Base-by-base conservation (phyloP, 1,284 basidiomycete species). In the Gymnopus androsaceus region DNA sequence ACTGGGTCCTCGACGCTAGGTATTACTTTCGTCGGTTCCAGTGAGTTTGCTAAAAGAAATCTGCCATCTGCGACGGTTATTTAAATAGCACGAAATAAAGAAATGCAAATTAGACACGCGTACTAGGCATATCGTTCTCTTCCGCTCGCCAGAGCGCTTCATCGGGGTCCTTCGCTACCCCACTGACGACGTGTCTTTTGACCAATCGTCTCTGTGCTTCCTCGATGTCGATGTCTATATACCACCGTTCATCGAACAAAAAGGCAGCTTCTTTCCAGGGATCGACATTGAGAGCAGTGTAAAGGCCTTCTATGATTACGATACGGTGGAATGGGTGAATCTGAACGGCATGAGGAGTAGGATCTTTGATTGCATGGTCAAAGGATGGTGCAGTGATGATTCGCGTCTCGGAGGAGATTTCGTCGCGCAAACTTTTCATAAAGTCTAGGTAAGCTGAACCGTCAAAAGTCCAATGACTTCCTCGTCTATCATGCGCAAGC, bases 231-330 rank as follows among this genome's bases (percentile, higher is more conserved):
- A 91, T 75, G 11, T 87, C 75, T 21, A 97, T 73, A 71, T 88
- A 88, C 80, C 93, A 89, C 14, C 91, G 77, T 65, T 92, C 85
- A 66, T 98, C 90, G 57, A 95, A 77, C 60, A 83, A 66, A 23
- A 73, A 69, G 0, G 86, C 84, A 1, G 87, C 90, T 15, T 81
- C 77, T 1, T 67, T 67, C 95, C 95, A 98, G 0, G 88, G 87
- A 0, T 81, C 75, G 17, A 84, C 74, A 33, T 85, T 78, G 19
- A 94, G 79, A 58, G 92, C 83, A 4, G 85, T 82, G 69, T 96
- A 95, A 8, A 96, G 73, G 0, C 94, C 93, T 71, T 96, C 92
- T 57, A 95, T 81, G 56, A 95, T 69, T 52, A 96, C 79, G 51
- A 96, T 80, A 3, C 88, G 82, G 64, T 95, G 86, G 30, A 73